Evolutionary conservation across 306 rosid species (phyloP), one percentile per base, ranked within the genome.

Genomic region (Quercus variabilis): DNA sequence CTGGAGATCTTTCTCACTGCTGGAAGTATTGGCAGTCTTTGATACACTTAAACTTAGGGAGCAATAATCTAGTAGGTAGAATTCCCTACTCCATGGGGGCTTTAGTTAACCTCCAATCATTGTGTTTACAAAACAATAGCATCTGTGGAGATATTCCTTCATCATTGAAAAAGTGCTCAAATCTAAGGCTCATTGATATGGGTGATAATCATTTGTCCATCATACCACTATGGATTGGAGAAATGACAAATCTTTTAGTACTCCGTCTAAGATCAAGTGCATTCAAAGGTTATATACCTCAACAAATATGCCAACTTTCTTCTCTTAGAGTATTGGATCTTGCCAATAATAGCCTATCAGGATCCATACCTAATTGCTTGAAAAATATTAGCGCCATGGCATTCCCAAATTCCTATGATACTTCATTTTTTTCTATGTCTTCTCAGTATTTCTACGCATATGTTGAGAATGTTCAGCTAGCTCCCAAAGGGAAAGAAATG

Each of bases 291-390:
- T n/a, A 4, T 3, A 83, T 83, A 8, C 21, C 83, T 83, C 71
- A 20, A 21, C 63, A 55, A 7, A 70, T 75, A 43, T 83, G 86
- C 2, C 81, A 83, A 55, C 78, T 79, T 76, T 75, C 83, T 55
- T 83, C 81, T 23, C 86, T 83, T 4, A 74, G 63, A 55, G 81
- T 83, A 51, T 70, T 83, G 33, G 71, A 46, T 46, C 52, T 46
- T 46, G 13, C 52, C 52, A 46, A 46, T 46, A 46, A 46, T 11
- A 11, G 14, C 64, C 20, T 86, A 0, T 63, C 76, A 28, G 89
- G 92, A 25, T 25, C 64, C 5, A 81, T 88, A 10, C 92, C 92
- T n/a, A 78, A 55, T 31, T 86, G 88, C 76, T 76, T 86, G 57
- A 75, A 78, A 56, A 31, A 63, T 64, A 54, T 83, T 77, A 75